These are phyloP conservation scores for Leccinum disarticulatum DNA, from an alignment of 768 basidiomycete species.

Conservation along the genomic window DNA sequence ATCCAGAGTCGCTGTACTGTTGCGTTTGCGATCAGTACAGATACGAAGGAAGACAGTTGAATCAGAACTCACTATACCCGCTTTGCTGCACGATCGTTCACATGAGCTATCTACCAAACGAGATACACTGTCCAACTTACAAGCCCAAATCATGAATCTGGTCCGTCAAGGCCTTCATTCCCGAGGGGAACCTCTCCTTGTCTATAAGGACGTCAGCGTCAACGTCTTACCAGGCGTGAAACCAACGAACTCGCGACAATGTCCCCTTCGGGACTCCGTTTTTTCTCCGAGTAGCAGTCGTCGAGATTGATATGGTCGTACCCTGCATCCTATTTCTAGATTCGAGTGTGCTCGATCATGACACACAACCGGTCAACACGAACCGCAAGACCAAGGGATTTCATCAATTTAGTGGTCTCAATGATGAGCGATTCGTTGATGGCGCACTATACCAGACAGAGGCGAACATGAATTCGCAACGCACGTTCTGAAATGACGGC, in stretches of 20 bases:
- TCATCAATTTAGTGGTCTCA: constrained; percentile 49
- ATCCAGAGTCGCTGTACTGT: constrained; percentile 67
- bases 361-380: constrained; percentile 7
- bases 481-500: background rate
- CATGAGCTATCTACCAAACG: background rate
- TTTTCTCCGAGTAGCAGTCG: constrained; percentile 63
- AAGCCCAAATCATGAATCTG: constrained; percentile 55
- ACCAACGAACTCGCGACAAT: constrained; percentile 50
- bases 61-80: constrained; percentile 52
- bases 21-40: background rate
- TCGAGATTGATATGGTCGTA: constrained; percentile 62
- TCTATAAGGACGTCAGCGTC: constrained; percentile 33
- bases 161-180: constrained; percentile 57
- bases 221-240: background rate
- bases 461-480: background rate
- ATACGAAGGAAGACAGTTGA: background rate
- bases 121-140: constrained; percentile 36
- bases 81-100: constrained; percentile 40
- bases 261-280: constrained; percentile 49
- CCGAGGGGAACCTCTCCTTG: constrained; percentile 51
- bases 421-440: constrained; percentile 56
- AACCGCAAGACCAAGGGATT: constrained; percentile 51
- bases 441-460: constrained; percentile 44
- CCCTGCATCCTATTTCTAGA: constrained; percentile 47
- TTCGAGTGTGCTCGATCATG: background rate